These are phyloP conservation scores for Epichloe hybrida DNA, from an alignment of 2,329 filamentous ascomycete species.

Conservation along the genomic window DNA sequence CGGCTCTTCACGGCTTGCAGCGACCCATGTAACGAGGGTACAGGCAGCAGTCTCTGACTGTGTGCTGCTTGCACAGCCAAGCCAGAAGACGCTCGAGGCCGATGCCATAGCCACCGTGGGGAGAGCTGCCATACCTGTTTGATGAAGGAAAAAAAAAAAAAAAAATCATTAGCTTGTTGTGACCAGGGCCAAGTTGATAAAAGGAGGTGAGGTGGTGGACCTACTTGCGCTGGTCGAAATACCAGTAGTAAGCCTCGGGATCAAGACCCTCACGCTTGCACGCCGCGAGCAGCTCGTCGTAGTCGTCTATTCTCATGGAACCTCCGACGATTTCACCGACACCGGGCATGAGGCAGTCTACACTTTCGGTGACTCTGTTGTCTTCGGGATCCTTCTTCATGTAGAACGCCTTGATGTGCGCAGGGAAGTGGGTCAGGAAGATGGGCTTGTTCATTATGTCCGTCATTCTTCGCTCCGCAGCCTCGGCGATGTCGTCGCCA, in stretches of 20 bases:
- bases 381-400: conserved; percentile 84
- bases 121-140: conserved; percentile 61
- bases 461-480: conserved; percentile 92
- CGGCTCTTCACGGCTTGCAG: conserved; percentile 50
- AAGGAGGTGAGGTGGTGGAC: neutral
- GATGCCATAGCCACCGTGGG: conserved; percentile 86
- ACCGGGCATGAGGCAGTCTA: conserved; percentile 76
- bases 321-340: conserved; percentile 96
- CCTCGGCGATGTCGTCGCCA: conserved; percentile 95
- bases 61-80: conserved; percentile 50
- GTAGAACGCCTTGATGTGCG: conserved; percentile 97
- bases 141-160: neutral
- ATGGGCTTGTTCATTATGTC: conserved; percentile 93
- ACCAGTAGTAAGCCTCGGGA: conserved; percentile 89
- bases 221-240: conserved; percentile 84
- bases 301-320: conserved; percentile 89
- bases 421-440: conserved; percentile 93
- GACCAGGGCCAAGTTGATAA: neutral
- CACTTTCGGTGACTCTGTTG: conserved; percentile 75
- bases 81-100: conserved; percentile 44
- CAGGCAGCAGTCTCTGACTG: conserved; percentile 52
- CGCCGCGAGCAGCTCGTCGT: conserved; percentile 76
- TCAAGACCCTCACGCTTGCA: conserved; percentile 81
- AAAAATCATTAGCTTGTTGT: neutral
- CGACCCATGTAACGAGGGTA: conserved; percentile 71